A percentile compares a stretch with the other conserved stretches of the same genome.
Conservation (phyloP, 768 basidiomycete genomes). For the Agrocybe chaxingu region DNA sequence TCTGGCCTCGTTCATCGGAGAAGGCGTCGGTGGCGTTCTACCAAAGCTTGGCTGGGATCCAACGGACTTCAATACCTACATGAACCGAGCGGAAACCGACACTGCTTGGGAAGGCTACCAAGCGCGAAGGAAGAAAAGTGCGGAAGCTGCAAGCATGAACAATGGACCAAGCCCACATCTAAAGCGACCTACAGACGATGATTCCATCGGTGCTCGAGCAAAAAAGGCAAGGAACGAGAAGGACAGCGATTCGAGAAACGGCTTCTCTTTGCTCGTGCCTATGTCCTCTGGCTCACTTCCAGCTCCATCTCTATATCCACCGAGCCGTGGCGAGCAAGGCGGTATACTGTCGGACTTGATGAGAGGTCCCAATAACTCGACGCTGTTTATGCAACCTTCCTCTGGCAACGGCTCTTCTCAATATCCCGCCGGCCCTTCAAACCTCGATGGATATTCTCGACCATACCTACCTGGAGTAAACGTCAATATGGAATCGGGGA, state of each 20-base stretch:
- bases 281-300: constrained; percentile 35
- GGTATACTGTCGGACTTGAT: constrained; percentile 62
- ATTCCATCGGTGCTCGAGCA: constrained; percentile 29
- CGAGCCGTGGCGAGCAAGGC: constrained; percentile 40
- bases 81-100: constrained; percentile 88
- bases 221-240: constrained; percentile 50
- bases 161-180: constrained; percentile 22
- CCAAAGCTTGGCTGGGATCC: constrained; percentile 78
- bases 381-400: constrained; percentile 58
- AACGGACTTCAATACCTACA: constrained; percentile 73
- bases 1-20: constrained; percentile 80
- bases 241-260: constrained; percentile 42
- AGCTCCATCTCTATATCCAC: constrained; percentile 43
- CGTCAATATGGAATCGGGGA: constrained; percentile 52
- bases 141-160: constrained; percentile 19
- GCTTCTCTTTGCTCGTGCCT: constrained; percentile 57
- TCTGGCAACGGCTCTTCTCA: constrained; percentile 37
- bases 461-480: constrained; percentile 57
- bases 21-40: constrained; percentile 76
- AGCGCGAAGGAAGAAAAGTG: constrained; percentile 50
- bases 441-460: constrained; percentile 37
- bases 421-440: constrained; percentile 37
- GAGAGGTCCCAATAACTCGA: constrained; percentile 48
- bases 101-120: constrained; percentile 91
- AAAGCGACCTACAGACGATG: constrained; percentile 59